Base-by-base conservation (phyloP, 805 yeast genomes). In the Kregervanrija pseudodelftensis region DNA sequence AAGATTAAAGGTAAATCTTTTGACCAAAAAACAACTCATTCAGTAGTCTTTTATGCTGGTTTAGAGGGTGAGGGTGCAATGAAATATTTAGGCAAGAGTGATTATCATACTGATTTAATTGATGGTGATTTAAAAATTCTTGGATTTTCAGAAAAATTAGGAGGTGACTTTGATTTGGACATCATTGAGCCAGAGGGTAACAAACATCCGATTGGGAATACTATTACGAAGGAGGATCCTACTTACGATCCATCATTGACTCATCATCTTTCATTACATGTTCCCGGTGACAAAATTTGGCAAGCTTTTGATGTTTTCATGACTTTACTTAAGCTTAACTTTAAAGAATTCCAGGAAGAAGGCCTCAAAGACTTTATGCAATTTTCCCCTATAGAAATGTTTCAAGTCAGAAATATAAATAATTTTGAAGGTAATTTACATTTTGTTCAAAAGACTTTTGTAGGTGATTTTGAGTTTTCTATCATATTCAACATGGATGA, bases 21-120 rank as follows among this genome's bases (percentile, higher is more conserved):
- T 33, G 63, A 68, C 30, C 76, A 72, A 49, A 50, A 68, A 32
- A 68, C 71, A 12, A 70, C 76, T 5, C 77, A 84, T 3, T 77
- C 95, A 0, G 64, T 91, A 41, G 79, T 90, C 5, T 79, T 86
- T 65, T 91, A 90, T 62, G 70, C 86, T 15, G 93, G 85, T 1
- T 67, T 89, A 39, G 95, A 88, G 62, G 82, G 82, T 32, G 76
- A 71, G 14, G 79, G 72, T 1, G 66, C 66, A 41, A 52, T 79
- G 15, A 65, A 67, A 2, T 12, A 47, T 9, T 15, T 10, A 73
- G 77, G 17, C 33, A 40, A 38, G 2, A 54, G 65, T 2, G 50
- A 50, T 13, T 58, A 52, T 11, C 36, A 42, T 9, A 32, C 51
- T 2, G 64, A 68, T n/a, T 39, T 57, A 17, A 50, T 53, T 14